Evolutionary conservation across 192 early-diverging fungal genomes (phyloP).

Genomic region (Radiomyces spectabilis): DNA sequence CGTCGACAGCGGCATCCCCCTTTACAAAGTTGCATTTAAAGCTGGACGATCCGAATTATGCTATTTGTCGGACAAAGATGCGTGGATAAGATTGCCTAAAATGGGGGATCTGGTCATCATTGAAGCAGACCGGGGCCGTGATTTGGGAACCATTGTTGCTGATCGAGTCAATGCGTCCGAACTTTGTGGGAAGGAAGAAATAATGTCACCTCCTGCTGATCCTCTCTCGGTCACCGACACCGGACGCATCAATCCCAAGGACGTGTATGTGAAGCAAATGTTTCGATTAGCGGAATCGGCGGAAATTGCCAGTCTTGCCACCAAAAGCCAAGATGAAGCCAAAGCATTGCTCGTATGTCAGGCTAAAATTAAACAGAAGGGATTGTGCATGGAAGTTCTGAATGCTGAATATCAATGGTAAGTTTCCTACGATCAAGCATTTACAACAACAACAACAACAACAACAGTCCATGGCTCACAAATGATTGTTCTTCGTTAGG

Average conservation of each 20-base stretch:
- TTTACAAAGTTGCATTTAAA: constrained; percentile 86
- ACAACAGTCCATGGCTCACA: neutral
- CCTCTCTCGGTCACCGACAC: constrained; percentile 24
- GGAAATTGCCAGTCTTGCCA: constrained; percentile 70
- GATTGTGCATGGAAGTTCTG: constrained; percentile 90
- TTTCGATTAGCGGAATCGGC: constrained; percentile 68
- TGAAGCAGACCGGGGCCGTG: constrained; percentile 88
- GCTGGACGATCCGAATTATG: constrained; percentile 80
- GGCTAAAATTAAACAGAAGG: constrained; percentile 79
- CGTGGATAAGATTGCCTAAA: constrained; percentile 8
- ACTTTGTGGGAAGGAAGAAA: no score
- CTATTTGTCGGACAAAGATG: constrained; percentile 49
- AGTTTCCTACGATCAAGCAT: neutral
- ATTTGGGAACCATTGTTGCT: constrained; percentile 73
- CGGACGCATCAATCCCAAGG: no score
- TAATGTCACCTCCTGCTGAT: constrained; percentile 38
- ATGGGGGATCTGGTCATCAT: constrained; percentile 74
- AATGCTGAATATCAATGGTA: constrained; percentile 98
- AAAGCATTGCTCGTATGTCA: constrained; percentile 86
- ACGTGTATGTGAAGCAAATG: constrained; percentile 88
- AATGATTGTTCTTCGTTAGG: constrained; percentile 31
- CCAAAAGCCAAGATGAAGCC: constrained; percentile 84
- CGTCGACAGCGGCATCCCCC: constrained; percentile 35
- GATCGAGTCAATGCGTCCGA: constrained; percentile 53
- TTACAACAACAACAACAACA: neutral